Evolutionary conservation across 164 flowering plant species (phyloP), one percentile per base, ranked within the genome.

Genomic region (Nymphaea thermarum): DNA sequence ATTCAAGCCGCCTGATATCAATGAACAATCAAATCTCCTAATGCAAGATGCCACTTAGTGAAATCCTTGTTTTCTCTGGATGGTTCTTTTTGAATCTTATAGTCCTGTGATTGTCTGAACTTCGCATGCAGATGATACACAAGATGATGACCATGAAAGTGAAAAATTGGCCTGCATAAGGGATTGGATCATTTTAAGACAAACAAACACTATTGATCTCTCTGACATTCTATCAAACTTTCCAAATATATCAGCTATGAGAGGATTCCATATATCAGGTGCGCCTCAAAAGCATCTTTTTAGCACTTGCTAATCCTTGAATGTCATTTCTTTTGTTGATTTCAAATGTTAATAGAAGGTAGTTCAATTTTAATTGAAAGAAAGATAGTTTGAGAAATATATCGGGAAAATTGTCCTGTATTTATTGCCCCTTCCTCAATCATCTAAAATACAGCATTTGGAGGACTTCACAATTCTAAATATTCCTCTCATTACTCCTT

Each of bases 281-380:
- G 7, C 55, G 4, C 2, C 6, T 47, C 55, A 47, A 47, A 47
- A 45, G 5, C 36, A 47, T 47, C 55, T 6, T 47, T 3, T 47
- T 6, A 47, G 12, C 55, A 47, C 4, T 47, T 47, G 55, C 36
- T 25, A 25, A 25, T 25, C 36, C 36, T 25, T 25, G 0, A 25
- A 25, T 25, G 36, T 25, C 36, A 25, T 25, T 25, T 25, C 12
- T 47, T 47, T 47, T 47, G 55, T 47, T 7, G 2, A 47, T 8
- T 83, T 80, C 93, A 93, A 96, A 87, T 73, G 60, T 73, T 93
- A 77, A 83, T 70, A 65, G 95, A 93, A 93, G 96, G 96, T 93
- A 82, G 66, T 25, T 25, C 36, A 25, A 25, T 25, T 25, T 25
- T 1, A 25, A 25, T 25, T 25, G 36, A 25, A 25, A 25, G 36